Base-by-base conservation (phyloP, 106 monocot genomes). In the Phalaenopsis aphrodite region DNA sequence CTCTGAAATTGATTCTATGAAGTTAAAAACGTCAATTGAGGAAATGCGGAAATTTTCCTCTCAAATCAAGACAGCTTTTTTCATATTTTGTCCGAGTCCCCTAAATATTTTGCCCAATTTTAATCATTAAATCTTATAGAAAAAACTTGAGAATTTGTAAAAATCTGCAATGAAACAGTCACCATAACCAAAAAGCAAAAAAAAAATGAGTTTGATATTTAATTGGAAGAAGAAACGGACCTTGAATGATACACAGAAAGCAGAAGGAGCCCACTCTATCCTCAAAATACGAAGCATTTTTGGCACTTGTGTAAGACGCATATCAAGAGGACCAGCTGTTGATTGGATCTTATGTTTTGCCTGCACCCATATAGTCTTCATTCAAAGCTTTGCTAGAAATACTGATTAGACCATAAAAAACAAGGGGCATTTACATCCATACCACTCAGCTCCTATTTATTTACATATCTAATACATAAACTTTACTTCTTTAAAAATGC, bases 271-370 rank as follows among this genome's bases (percentile, higher is more conserved):
- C 95, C 99, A 99, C 6, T 89, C 82, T 82, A 87, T 91, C 81
- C 93, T 85, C 46, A 99, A 80, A 14, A 90, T 81, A 5, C 84
- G 87, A 58, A 99, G 88, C 99, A 95, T 91, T 79, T 99, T 99
- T 41, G 98, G 98, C 39, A 91, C 92, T 84, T 94, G 98, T 48
- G 81, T 87, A n/a, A 98, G 92, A 47, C 88, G 80, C 98, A 98
- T 94, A 72, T 98, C 89, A 64, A 94, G 72, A 76, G 98, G 98
- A 73, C 98, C 98, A 76, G 83, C 64, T 73, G 89, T 89, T 76
- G 98, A 99, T 75, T 99, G 84, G 67, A 99, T 99, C 84, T 99
- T 99, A 86, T 99, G 98, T 77, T 92, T 82, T 56, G 89, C 94
- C 98, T 99, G 82, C 76, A 47, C 21, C 76, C 47, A 49, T 49